phyloP scores from a whole-genome alignment of 2,329 filamentous ascomycete genomes.

The Ophioceras dolichostomum region DNA sequence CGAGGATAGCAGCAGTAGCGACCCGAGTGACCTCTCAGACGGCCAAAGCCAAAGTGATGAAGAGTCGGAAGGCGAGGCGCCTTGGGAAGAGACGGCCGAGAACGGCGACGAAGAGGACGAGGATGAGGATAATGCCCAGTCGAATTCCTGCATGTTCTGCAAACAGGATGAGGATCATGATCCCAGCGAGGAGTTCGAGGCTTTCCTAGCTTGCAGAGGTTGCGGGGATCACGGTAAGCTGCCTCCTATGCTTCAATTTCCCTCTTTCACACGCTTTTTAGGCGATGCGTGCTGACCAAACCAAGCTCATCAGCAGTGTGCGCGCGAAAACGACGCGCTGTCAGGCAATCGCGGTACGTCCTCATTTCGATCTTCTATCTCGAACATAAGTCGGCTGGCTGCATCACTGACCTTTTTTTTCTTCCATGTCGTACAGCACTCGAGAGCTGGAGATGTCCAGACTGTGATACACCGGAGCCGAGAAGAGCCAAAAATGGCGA shows the following conservation, averaged over 20 bases:
- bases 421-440: slow-evolving; percentile 17
- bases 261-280: slow-evolving; percentile 7
- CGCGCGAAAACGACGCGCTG: slow-evolving; percentile 56
- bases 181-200: slow-evolving; percentile 68
- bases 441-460: slow-evolving; percentile 38
- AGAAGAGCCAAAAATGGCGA: slow-evolving; percentile 13
- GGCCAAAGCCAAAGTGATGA: slow-evolving; percentile 37
- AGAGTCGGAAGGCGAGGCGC: slow-evolving; percentile 43
- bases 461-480: slow-evolving; percentile 25
- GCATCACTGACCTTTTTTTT: not conserved
- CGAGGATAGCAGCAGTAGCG: slow-evolving; percentile 26
- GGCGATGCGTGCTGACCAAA: slow-evolving; percentile 21
- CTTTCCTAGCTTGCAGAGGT: slow-evolving; percentile 61
- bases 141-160: slow-evolving; percentile 59
- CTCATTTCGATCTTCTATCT: too few species aligned
- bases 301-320: slow-evolving; percentile 84
- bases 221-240: slow-evolving; percentile 76
- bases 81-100: slow-evolving; percentile 44
- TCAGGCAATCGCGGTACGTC: slow-evolving; percentile 50
- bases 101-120: slow-evolving; percentile 34
- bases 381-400: slow-evolving; percentile 2
- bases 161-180: slow-evolving; percentile 73
- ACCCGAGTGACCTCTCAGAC: slow-evolving; percentile 21
- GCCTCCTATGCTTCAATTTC: too few species aligned
- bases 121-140: slow-evolving; percentile 43